Evolutionary conservation across 805 yeast species (phyloP).

Genomic region (Sugiyamaella lignohabitans): DNA sequence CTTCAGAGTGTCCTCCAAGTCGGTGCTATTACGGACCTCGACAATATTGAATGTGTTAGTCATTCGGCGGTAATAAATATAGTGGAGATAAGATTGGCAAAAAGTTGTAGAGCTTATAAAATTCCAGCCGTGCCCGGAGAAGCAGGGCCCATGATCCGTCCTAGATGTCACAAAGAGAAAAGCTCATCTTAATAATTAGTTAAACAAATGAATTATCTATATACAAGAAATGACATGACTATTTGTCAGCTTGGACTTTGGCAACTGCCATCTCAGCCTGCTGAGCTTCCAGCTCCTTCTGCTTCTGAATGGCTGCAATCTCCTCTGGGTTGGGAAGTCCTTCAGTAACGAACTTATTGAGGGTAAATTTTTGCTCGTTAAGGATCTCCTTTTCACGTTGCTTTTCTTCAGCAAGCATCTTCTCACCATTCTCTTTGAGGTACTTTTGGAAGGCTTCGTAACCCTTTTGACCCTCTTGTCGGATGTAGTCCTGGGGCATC

Average conservation of each 20-base stretch:
- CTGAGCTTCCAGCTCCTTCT: slow-evolving; percentile 8
- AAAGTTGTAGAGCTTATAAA: no score
- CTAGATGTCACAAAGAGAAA: no score
- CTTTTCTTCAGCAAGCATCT: slow-evolving; percentile 45
- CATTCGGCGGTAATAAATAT: no score
- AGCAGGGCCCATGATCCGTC: no score
- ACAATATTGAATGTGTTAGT: no score
- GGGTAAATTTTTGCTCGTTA: slow-evolving; percentile 75
- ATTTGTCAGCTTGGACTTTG: background rate
- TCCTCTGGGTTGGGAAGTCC: slow-evolving; percentile 38
- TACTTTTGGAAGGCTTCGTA: slow-evolving; percentile 76
- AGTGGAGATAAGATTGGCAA: no score
- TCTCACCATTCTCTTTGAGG: slow-evolving; percentile 71
- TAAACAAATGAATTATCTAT: background rate
- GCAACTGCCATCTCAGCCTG: background rate
- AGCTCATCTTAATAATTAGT: no score
- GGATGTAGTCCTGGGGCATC: slow-evolving; percentile 80
- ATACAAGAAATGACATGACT: background rate
- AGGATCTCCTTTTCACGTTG: slow-evolving; percentile 58
- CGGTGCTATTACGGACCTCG: no score
- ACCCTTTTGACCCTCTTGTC: slow-evolving; percentile 89
- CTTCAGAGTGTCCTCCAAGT: no score
- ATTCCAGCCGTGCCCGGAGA: no score
- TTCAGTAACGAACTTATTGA: slow-evolving; percentile 79
- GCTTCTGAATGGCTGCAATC: slow-evolving; percentile 22